These are phyloP conservation scores for Eragrostis nindensis DNA, from an alignment of 176 grass and related monocot species.

Conservation along the genomic window DNA sequence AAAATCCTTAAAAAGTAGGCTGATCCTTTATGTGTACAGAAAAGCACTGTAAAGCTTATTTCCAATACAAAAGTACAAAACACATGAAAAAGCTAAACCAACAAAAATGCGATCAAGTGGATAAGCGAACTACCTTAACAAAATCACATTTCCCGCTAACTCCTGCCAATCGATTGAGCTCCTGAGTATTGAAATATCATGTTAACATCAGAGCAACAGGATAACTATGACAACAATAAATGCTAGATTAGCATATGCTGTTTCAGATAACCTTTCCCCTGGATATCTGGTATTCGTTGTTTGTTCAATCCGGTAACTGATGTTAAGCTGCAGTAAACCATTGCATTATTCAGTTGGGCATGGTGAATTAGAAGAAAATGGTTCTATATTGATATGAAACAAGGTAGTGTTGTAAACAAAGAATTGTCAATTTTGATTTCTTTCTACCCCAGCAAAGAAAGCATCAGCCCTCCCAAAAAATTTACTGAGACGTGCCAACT, in stretches of 20 bases:
- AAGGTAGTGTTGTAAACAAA: slow-evolving; percentile 19
- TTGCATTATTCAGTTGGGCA: background rate
- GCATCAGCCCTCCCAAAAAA: background rate
- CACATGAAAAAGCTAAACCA: background rate
- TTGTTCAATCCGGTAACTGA: slow-evolving; percentile 96
- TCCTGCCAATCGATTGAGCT: slow-evolving; percentile 74
- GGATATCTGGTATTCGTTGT: slow-evolving; percentile 94
- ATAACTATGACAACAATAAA: background rate
- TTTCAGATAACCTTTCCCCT: slow-evolving; percentile 78
- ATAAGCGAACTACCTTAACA: slow-evolving; percentile 68
- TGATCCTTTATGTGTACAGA: background rate
- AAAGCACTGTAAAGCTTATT: too few relatives aligned
- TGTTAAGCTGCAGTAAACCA: slow-evolving; percentile 69
- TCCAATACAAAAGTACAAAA: background rate
- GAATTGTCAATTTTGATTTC: slow-evolving; percentile 42
- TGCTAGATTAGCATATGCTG: slow-evolving; percentile 11
- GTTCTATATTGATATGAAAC: slow-evolving; percentile 36
- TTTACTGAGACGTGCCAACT: background rate
- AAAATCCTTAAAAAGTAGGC: background rate
- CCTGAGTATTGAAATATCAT: slow-evolving; percentile 49
- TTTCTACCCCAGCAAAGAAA: background rate
- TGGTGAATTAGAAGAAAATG: background rate
- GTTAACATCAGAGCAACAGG: slow-evolving; percentile 31
- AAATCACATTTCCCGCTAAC: slow-evolving; percentile 74
- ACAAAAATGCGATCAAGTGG: background rate